Evolutionary conservation across 805 yeast genomes (phyloP), one percentile per base, ranked within the genome.

Genomic region (Jamesozyma gamospora): DNA sequence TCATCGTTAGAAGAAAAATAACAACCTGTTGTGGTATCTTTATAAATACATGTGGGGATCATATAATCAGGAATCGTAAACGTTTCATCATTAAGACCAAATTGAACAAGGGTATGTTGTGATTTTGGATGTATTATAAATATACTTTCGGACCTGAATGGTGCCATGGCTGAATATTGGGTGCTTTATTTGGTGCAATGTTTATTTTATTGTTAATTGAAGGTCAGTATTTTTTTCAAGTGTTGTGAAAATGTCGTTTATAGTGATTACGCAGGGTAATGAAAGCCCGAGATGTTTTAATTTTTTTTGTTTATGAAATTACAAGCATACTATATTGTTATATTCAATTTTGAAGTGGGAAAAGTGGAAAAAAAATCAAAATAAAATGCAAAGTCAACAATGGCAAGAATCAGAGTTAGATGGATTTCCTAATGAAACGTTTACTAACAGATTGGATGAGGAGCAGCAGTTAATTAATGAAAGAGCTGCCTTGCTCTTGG

Each of bases 51-150:
- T 0, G 95, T 78, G n/a, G 95, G 94, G 24, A 87, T 67, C 41
- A 75, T 75, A 46, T 72, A 74, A 19, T 77, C 73, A 1, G 96
- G 94, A 2, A 92, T 85, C 8, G 82, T 64, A 45, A 84, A 69
- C 1, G 55, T 51, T 30, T 56, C 63, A 49, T 82, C 94, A 21
- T 71, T 67, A 21, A 88, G 66, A 2, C 96, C 96, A 56, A 83
- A 78, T 48, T 82, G 82, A 24, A 84, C 83, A 39, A 80, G 65
- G 0, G 96, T 85, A 39, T 71, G 64, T 39, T 65, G 67, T 2
- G 94, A 81, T 24, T 96, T 95, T 1, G 94, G 84, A 40, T 85
- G 79, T 24, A 88, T 72, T 24, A 88, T 72, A 65, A 45, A 47
- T 50, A 53, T 53, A 41, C 58, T 56, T 19, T 56, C 62, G 34